Evolutionary conservation across 306 rosid species (phyloP), one percentile per base, ranked within the genome.

Genomic region (Morella rubra): DNA sequence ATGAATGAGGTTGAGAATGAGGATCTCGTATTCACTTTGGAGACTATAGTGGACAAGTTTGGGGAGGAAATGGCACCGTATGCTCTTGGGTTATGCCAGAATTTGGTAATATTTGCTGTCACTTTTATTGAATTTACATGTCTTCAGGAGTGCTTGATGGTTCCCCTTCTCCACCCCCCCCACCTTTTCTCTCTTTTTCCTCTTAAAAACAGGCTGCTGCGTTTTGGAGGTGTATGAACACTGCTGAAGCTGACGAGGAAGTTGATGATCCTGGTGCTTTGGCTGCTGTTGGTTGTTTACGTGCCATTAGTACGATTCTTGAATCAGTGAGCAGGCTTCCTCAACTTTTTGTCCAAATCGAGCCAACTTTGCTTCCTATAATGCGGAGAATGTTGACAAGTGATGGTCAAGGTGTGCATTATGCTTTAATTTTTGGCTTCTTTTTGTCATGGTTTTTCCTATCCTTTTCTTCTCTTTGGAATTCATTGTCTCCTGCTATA

Each of bases 51-150:
- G 81, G 98, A 94, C 77, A 94, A 94, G 75, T 94, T 94, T 67
- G 98, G 97, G 77, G 98, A 94, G 87, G 97, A 94, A 85, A 94
- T 94, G 93, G 97, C 97, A 71, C 96, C 98, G 70, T 94, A 94
- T 84, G 98, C 98, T 8, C 87, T 94, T 80, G 96, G 98, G 62
- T 84, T 94, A 71, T 94, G 98, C 85, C 94, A 90, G 81, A 89
- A 87, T 85, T 86, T 94, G 96, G 98, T 94, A 91, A 86, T 61
- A 65, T 72, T 52, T 68, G 16, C 44, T 68, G 71, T 4, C 27
- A 70, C 24, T 65, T 56, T 19, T 50, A 49, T 69, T 60, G 66
- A 24, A 73, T 53, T 11, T 49, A 10, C 2, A 52, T 61, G 15
- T 11, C 27, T 8, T 40, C 22, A 18, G 32, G 60, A 5, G n/a